phyloP scores from a whole-genome alignment of 495 filamentous ascomycete genomes.

The Trichocladium uniseriatum region DNA sequence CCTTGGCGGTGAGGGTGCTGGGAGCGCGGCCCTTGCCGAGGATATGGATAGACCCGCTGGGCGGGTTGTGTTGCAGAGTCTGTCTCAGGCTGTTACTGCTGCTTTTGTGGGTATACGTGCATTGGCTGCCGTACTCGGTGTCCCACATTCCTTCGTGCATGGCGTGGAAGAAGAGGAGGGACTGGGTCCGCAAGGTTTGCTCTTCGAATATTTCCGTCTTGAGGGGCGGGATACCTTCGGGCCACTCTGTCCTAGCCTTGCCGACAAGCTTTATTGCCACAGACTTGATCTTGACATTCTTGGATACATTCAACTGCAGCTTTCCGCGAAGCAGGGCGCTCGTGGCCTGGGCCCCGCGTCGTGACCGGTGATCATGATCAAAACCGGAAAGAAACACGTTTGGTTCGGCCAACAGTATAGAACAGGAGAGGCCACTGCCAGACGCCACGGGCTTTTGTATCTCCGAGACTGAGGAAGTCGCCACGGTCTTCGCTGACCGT shows the following conservation, averaged over 20 bases:
- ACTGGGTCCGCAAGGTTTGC: conserved; percentile 65
- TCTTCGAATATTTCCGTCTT: conserved; percentile 78
- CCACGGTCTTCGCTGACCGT: conserved; percentile 35
- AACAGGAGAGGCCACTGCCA: conserved; percentile 62
- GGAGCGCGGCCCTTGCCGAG: conserved; percentile 15
- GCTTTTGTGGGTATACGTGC: conserved; percentile 34
- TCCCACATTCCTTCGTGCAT: conserved; percentile 44
- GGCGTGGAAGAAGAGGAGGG: conserved; percentile 76
- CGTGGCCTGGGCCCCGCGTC: conserved; percentile 43
- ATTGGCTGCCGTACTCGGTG: conserved; percentile 53
- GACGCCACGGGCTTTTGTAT: conserved; percentile 61
- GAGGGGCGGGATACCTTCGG: conserved; percentile 88
- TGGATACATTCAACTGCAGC: conserved; percentile 72
- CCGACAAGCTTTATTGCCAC: conserved; percentile 80
- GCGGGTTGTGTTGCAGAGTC: conserved; percentile 33
- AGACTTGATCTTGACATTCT: conserved; percentile 91
- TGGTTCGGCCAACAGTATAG: conserved; percentile 76
- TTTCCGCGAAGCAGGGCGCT: conserved; percentile 82
- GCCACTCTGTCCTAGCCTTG: conserved; percentile 87
- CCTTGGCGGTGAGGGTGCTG: conserved; percentile 36
- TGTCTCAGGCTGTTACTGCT: conserved; percentile 22
- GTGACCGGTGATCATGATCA: conserved; percentile 63
- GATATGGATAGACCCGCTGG: conserved; percentile 16
- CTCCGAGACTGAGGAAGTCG: conserved; percentile 35
- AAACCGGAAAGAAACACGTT: conserved; percentile 85